Evolutionary conservation across 345 rosid genomes (phyloP).

Genomic region (Murraya koenigii): DNA sequence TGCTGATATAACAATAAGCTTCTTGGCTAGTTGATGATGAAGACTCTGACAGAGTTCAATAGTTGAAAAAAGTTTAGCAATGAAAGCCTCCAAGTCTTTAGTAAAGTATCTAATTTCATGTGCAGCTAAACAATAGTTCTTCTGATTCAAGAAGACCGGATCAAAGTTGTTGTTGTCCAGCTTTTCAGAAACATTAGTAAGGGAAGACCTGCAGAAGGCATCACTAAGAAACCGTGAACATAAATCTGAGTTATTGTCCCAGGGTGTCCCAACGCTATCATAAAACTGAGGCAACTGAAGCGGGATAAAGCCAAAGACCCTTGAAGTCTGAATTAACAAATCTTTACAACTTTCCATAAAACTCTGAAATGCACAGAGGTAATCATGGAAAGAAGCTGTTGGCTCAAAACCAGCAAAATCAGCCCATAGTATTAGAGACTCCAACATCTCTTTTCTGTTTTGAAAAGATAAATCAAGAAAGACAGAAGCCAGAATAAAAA

Average conservation of each 20-base stretch:
- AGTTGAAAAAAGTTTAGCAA: constrained; percentile 47
- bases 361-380: constrained; percentile 61
- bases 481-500: constrained; percentile 58
- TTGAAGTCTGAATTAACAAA: constrained; percentile 42
- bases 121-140: constrained; percentile 31
- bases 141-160: constrained; percentile 22
- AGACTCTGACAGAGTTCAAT: constrained; percentile 64
- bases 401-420: constrained; percentile 61
- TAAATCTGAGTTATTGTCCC: constrained; percentile 27
- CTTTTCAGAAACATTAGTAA: constrained; percentile 32
- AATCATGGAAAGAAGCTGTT: constrained; percentile 62
- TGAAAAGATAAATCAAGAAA: constrained; percentile 62
- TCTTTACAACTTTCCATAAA: constrained; percentile 59
- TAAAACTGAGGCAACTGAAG: constrained; percentile 34
- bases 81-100: constrained; percentile 46
- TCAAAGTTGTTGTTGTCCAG: constrained; percentile 22
- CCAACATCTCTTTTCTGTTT: constrained; percentile 46
- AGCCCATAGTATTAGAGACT: constrained; percentile 55
- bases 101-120: constrained; percentile 52
- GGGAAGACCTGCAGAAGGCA: constrained; percentile 18
- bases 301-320: constrained; percentile 39
- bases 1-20: constrained; percentile 51
- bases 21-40: constrained; percentile 58
- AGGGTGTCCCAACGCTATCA: constrained; percentile 19
- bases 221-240: constrained; percentile 51